Percentiles rank a stretch among this genome's conserved stretches.
Evolutionary conservation across 1,284 basidiomycete genomes (phyloP).

Genomic region (Rhodotorula sp.): DNA sequence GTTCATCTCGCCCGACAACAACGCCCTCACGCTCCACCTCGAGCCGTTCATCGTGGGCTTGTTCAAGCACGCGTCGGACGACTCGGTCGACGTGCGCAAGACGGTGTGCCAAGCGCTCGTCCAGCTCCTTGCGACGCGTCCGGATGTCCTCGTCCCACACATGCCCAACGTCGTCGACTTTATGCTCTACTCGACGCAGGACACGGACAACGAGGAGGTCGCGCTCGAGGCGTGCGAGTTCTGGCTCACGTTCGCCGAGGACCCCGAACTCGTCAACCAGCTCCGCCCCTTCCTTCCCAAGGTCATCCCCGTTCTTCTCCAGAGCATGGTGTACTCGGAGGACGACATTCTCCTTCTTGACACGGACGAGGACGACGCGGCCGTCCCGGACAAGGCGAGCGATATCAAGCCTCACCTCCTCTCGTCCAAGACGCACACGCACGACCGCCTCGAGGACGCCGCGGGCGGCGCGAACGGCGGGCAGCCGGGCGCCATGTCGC

Average conservation of each 20-base stretch:
- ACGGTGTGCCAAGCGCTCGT: constrained; percentile 97
- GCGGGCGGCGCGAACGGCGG: constrained; percentile 9
- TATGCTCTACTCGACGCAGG: constrained; percentile 97
- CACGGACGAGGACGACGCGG: constrained; percentile 79
- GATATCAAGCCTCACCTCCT: constrained; percentile 98
- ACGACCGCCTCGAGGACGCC: constrained; percentile 44
- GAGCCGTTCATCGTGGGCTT: constrained; percentile 89
- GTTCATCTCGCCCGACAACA: constrained; percentile 74
- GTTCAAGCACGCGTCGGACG: constrained; percentile 92
- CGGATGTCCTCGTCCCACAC: constrained; percentile 95
- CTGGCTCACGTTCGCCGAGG: constrained; percentile 98
- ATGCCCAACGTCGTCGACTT: constrained; percentile 95
- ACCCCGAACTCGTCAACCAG: constrained; percentile 78
- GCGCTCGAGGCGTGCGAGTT: constrained; percentile 98
- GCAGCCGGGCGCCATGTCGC: constrained; percentile 17
- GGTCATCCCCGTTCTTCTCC: constrained; percentile 88
- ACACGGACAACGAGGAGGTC: constrained; percentile 84
- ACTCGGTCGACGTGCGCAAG: constrained; percentile 86
- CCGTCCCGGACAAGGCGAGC: constrained; percentile 76
- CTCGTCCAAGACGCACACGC: constrained; percentile 70
- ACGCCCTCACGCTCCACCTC: constrained; percentile 62
- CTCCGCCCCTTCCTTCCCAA: constrained; percentile 81
- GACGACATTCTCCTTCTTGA: constrained; percentile 95
- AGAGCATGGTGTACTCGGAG: constrained; percentile 97
- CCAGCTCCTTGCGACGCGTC: constrained; percentile 83